A percentile compares a stretch with the other conserved stretches of the same genome.
Conservation (phyloP, 768 basidiomycete genomes). For the Kwoniella sp. region DNA sequence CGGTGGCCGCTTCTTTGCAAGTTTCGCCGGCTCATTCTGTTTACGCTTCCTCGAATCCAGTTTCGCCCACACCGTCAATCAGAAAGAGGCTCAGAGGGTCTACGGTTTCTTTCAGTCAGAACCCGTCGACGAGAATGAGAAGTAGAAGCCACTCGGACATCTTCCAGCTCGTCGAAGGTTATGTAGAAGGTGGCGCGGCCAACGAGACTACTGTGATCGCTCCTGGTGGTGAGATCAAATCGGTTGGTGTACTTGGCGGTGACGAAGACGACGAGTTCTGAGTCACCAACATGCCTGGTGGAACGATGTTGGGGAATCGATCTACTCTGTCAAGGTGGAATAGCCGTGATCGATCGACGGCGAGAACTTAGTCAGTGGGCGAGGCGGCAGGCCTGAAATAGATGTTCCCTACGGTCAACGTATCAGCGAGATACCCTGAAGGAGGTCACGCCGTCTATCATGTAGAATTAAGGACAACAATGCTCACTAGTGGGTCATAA, state of each 20-base stretch:
- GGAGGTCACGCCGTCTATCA: no score
- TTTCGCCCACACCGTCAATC: constrained; percentile 19
- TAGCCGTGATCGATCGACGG: no score
- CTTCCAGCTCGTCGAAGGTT: constrained; percentile 48
- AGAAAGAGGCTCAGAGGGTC: constrained; percentile 8
- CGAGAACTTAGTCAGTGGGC: no score
- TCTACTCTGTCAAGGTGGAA: no score
- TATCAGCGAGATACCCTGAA: no score
- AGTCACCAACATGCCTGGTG: no score
- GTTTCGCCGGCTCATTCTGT: constrained; percentile 22
- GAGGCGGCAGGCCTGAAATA: no score
- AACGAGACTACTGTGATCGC: constrained; percentile 51
- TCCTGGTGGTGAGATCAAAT: constrained; percentile 44
- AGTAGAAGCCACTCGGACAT: constrained; percentile 52
- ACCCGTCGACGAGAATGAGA: constrained; percentile 28
- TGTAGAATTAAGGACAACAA: no score
- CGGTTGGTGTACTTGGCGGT: constrained; percentile 43
- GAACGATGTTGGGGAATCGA: no score
- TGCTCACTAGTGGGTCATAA: no score
- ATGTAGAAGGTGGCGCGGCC: constrained; percentile 50
- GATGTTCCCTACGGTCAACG: no score
- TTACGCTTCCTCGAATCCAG: constrained; percentile 11
- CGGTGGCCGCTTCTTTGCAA: constrained; percentile 12
- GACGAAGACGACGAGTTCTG: constrained; percentile 21
- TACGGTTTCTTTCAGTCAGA: not conserved